Evolutionary conservation across 1,284 basidiomycete genomes (phyloP).

Genomic region (Tetrapyrgos nigripes): DNA sequence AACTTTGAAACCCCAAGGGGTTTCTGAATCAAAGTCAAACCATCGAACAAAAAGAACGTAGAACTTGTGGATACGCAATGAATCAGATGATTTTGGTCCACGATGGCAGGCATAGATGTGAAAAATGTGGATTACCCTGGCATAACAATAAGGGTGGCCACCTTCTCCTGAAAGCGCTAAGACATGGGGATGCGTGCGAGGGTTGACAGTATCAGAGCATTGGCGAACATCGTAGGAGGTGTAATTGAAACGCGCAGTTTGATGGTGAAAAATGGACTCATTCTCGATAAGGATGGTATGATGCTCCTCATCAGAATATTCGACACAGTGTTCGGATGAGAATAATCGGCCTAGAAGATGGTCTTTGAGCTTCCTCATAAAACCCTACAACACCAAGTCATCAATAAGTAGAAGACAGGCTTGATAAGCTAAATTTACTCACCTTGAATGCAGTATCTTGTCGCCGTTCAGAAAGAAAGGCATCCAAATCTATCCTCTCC

Average conservation of each 20-base stretch:
- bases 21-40: conserved; percentile 1
- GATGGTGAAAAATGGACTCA: conserved; percentile 21
- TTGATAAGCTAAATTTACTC: background rate
- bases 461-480: background rate
- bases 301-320: conserved; percentile 7
- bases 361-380: conserved; percentile 4
- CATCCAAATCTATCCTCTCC: background rate
- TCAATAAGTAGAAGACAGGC: background rate
- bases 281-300: conserved; percentile 9
- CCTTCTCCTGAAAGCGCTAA: background rate
- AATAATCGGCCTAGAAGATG: background rate
- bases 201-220: background rate
- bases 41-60: conserved; percentile 10
- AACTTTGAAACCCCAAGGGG: conserved; percentile 15
- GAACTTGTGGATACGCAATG: background rate
- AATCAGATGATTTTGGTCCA: background rate
- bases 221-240: conserved; percentile 28
- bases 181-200: conserved; percentile 3
- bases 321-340: background rate
- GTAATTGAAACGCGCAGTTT: conserved; percentile 21
- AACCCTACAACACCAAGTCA: background rate
- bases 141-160: background rate
- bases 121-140: background rate
- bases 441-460: background rate
- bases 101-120: background rate